These are phyloP conservation scores for Boletellus deceptivus DNA, from an alignment of 1,284 basidiomycete species.

Conservation along the genomic window DNA sequence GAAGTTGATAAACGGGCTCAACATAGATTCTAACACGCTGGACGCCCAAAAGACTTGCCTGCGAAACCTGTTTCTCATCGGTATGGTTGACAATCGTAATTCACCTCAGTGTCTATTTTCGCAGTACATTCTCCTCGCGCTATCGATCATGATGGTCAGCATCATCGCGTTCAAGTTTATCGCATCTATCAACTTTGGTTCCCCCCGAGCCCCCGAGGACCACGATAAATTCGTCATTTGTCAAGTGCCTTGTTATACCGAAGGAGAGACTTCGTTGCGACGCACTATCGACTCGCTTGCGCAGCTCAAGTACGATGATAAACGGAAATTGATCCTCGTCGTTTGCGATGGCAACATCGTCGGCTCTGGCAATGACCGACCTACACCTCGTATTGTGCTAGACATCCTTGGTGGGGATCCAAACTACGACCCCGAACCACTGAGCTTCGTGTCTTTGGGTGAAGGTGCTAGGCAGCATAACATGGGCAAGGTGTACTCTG, in stretches of 20 bases:
- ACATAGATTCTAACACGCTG: conserved; percentile 66
- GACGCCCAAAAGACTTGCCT: conserved; percentile 83
- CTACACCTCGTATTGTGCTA: conserved; percentile 90
- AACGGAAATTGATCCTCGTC: conserved; percentile 91
- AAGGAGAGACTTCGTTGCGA: conserved; percentile 86
- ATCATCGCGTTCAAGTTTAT: conserved; percentile 99
- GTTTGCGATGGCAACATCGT: conserved; percentile 99
- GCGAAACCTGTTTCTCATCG: conserved; percentile 89
- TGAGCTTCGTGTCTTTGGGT: conserved; percentile 91
- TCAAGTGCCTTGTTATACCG: conserved; percentile 97
- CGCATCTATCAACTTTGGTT: conserved; percentile 87
- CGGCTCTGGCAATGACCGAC: conserved; percentile 90
- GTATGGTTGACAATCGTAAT: conserved; percentile 90
- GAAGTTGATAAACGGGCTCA: conserved; percentile 68
- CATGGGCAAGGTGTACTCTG: conserved; percentile 98
- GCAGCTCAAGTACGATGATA: conserved; percentile 96
- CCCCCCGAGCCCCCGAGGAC: conserved; percentile 86
- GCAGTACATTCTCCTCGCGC: conserved; percentile 85
- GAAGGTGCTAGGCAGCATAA: conserved; percentile 97
- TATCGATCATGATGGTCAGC: conserved; percentile 91
- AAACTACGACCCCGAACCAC: conserved; percentile 89
- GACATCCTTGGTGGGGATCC: conserved; percentile 96
- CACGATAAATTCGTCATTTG: conserved; percentile 99
- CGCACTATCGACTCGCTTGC: conserved; percentile 94
- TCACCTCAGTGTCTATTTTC: conserved; percentile 91